phyloP scores from a whole-genome alignment of 495 filamentous ascomycete genomes.

The Daldinia decipiens region DNA sequence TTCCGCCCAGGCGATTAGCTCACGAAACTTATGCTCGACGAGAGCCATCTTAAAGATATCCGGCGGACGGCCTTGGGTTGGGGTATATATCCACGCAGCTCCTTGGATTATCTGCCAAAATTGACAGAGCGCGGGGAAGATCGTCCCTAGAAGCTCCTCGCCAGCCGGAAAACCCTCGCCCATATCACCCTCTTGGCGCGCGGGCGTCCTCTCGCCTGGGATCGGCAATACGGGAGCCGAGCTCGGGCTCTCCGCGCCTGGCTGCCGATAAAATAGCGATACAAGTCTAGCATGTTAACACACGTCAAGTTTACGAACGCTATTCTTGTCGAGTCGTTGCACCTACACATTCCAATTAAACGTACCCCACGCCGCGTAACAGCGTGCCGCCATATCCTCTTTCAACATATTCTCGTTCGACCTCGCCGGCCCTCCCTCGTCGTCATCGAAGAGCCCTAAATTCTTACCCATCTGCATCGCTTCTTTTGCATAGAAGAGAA shows the following conservation, averaged over 20 bases:
- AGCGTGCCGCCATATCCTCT: constrained; percentile 18
- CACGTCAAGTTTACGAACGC: neutral
- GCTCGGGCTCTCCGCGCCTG: constrained; percentile 31
- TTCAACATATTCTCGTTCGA: constrained; percentile 3
- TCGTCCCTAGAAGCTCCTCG: neutral
- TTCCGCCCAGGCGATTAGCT: constrained; percentile 40
- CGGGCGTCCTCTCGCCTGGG: constrained; percentile 23
- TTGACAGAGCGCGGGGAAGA: constrained; percentile 35
- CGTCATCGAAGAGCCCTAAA: constrained; percentile 32
- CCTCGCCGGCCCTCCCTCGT: neutral
- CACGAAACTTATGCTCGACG: constrained; percentile 39
- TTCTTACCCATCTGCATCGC: constrained; percentile 35
- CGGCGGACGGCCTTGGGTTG: constrained; percentile 15
- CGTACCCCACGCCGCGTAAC: constrained; percentile 43
- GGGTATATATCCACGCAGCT: constrained; percentile 42
- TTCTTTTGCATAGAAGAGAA: constrained; percentile 35
- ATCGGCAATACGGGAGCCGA: constrained; percentile 31
- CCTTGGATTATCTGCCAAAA: constrained; percentile 40
- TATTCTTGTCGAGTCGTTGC: neutral
- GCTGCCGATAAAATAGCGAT: constrained; percentile 39
- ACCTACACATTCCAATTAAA: constrained; percentile 48
- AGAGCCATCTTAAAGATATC: constrained; percentile 21
- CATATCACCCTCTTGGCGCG: neutral
- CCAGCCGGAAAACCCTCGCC: neutral
- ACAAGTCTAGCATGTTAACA: constrained; percentile 25